Base-by-base conservation (phyloP, 2,329 filamentous ascomycete genomes). In the Diaporthe citrichinensis region DNA sequence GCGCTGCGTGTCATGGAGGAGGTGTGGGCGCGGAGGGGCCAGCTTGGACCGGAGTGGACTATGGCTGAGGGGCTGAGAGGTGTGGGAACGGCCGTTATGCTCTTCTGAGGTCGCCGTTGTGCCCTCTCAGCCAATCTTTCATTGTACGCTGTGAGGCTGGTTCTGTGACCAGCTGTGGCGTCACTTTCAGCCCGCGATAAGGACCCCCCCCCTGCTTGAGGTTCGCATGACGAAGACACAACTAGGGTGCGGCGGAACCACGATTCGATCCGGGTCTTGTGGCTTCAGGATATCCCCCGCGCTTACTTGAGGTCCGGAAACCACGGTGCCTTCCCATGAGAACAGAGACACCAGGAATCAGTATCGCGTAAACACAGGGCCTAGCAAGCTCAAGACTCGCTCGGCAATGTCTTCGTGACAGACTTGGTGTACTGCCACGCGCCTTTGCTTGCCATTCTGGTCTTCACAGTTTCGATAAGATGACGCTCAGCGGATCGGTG, bases 1-100 rank as follows among this genome's bases (percentile, higher is more conserved):
- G 86, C 87, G 3, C 79, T 87, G 46, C 81, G 82, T 20, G 82
- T 88, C 31, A 87, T 88, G 85, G 86, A 88, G 78, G 82, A 80
- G 41, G 86, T 88, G 0, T 89, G 88, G 88, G 81, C 82, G 2
- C 79, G 65, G n/a, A 41, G 65, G 5, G 65, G 65, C 8, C 65
- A 79, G 36, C 80, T 85, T 23, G 49, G 65, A 15, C 31, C 65
- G 12, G 82, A 82, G 14, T 78, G 82, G 71, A 83, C 85, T 14
- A 85, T 87, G 67, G 39, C 65, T 20, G 67, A 76, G 12, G 9
- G 55, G 23, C 28, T 58, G 17, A 71, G 84, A 85, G 77, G 83
- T 80, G 28, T 88, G 86, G 86, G 87, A 88, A 72, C 77, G 88
- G 58, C 82, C 82, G 20, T 84, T 83, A 72, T 88, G 86, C 76